These are phyloP conservation scores for Leucosporidium scottii DNA, from an alignment of 768 basidiomycete species.

Conservation along the genomic window DNA sequence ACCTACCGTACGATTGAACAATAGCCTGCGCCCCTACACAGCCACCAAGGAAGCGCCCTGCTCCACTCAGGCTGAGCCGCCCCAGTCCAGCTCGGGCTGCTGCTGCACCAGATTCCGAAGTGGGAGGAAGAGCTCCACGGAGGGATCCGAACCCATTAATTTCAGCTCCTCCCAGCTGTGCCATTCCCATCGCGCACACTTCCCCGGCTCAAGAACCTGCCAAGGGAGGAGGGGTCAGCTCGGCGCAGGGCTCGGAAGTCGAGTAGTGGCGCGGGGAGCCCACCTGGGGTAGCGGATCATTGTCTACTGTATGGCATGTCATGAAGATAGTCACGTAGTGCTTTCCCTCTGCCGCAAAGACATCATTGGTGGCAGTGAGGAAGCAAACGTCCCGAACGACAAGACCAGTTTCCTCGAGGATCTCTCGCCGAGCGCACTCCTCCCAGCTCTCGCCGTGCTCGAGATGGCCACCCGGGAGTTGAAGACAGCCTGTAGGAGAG, in stretches of 20 bases:
- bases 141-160: no score
- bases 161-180: slow-evolving; percentile 7
- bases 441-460: slow-evolving; percentile 26
- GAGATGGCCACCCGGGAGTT: slow-evolving; percentile 31
- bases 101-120: no score
- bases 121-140: no score
- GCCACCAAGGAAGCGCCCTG: no score
- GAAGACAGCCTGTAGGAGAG: slow-evolving; percentile 10
- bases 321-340: slow-evolving; percentile 33
- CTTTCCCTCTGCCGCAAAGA: slow-evolving; percentile 16
- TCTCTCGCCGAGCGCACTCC: slow-evolving; percentile 22
- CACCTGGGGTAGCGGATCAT: slow-evolving; percentile 8
- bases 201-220: slow-evolving; percentile 26
- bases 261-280: neutral
- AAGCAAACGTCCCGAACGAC: slow-evolving; percentile 4
- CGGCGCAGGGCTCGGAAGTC: neutral
- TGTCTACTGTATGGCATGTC: neutral
- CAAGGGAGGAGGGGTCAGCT: neutral
- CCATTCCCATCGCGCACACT: slow-evolving; percentile 27
- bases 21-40: no score
- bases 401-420: slow-evolving; percentile 30
- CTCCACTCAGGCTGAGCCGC: no score
- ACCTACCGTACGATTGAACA: no score
- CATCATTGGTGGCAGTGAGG: slow-evolving; percentile 26
- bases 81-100: no score